Evolutionary conservation across 2,329 filamentous ascomycete genomes (phyloP).

Genomic region (Neopestalotiopsis sp.): DNA sequence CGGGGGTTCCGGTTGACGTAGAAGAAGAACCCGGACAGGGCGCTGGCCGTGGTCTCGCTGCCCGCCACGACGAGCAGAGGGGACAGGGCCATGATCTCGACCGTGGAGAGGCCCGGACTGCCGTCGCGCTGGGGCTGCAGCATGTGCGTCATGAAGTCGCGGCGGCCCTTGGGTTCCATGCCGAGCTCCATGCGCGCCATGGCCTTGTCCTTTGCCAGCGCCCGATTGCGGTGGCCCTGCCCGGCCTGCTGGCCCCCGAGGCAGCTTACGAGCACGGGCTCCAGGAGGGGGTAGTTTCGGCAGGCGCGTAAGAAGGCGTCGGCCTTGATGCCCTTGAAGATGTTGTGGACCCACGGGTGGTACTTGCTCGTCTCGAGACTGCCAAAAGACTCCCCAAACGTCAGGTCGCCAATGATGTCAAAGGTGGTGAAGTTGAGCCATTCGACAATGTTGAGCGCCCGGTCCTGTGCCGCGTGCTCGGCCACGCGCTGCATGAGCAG

Average conservation of each 20-base stretch:
- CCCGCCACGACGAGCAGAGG: slow-evolving; percentile 19
- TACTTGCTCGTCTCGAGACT: slow-evolving; percentile 16
- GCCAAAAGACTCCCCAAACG: slow-evolving; percentile 17
- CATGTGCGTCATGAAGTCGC: slow-evolving; percentile 16
- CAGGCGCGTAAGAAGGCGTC: slow-evolving; percentile 12
- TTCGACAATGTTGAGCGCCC: slow-evolving; percentile 22
- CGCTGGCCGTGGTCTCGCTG: slow-evolving; percentile 20
- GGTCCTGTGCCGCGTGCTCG: slow-evolving; percentile 24
- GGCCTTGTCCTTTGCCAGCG: not conserved
- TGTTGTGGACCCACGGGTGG: slow-evolving; percentile 25
- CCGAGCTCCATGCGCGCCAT: not conserved
- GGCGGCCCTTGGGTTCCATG: not conserved
- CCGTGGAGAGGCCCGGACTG: not conserved
- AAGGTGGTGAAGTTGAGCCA: slow-evolving; percentile 17
- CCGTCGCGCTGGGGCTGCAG: slow-evolving; percentile 6
- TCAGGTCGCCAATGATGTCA: slow-evolving; percentile 15
- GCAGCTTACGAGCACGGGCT: not conserved
- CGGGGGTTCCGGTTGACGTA: slow-evolving; percentile 2
- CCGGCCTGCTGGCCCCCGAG: not conserved
- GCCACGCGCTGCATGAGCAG: slow-evolving; percentile 37
- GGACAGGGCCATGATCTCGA: slow-evolving; percentile 20
- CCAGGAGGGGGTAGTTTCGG: not conserved
- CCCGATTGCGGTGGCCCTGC: not conserved
- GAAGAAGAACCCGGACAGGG: slow-evolving; percentile 19
- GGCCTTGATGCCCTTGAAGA: slow-evolving; percentile 9